Percentiles rank a stretch among this genome's conserved stretches.
phyloP scores from a whole-genome alignment of 768 basidiomycete genomes.

The Tremella yokohamensis region DNA sequence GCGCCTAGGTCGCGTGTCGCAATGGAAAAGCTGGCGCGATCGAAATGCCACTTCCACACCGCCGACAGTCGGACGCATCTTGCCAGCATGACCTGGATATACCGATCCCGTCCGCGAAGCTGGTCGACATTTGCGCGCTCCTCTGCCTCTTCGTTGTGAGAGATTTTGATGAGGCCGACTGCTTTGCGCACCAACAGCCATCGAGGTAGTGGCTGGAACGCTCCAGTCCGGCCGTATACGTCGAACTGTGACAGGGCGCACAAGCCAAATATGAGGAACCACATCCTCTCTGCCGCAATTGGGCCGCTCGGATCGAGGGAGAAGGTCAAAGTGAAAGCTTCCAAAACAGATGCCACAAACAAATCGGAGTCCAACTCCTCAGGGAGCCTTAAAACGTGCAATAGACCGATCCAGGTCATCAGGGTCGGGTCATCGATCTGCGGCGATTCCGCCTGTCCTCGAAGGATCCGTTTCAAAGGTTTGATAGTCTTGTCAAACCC shows the following conservation, averaged over 20 bases:
- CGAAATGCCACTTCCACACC: constrained; percentile 72
- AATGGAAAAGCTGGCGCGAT: constrained; percentile 60
- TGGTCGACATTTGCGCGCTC: constrained; percentile 51
- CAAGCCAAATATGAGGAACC: constrained; percentile 66
- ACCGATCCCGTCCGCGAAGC: constrained; percentile 63
- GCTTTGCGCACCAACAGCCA: constrained; percentile 67
- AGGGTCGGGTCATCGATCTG: constrained; percentile 55
- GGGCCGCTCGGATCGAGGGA: constrained; percentile 38
- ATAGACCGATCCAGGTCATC: constrained; percentile 71
- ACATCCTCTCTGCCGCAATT: constrained; percentile 60
- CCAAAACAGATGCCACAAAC: constrained; percentile 24
- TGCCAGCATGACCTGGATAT: constrained; percentile 64
- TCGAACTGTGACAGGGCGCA: constrained; percentile 78
- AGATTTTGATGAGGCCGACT: constrained; percentile 61
- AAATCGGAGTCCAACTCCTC: constrained; percentile 32
- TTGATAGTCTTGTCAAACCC: constrained; percentile 58
- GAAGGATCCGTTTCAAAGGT: constrained; percentile 50
- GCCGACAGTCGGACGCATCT: constrained; percentile 71
- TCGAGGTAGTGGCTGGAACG: constrained; percentile 41
- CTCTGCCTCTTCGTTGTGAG: constrained; percentile 53
- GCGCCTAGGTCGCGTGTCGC: constrained; percentile 59
- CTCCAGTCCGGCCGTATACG: constrained; percentile 57
- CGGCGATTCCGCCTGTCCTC: constrained; percentile 51
- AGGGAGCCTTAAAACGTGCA: constrained; percentile 55
- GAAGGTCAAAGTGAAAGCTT: constrained; percentile 14